Evolutionary conservation across 2,329 filamentous ascomycete genomes (phyloP).

Genomic region (Neocucurbitaria cava): DNA sequence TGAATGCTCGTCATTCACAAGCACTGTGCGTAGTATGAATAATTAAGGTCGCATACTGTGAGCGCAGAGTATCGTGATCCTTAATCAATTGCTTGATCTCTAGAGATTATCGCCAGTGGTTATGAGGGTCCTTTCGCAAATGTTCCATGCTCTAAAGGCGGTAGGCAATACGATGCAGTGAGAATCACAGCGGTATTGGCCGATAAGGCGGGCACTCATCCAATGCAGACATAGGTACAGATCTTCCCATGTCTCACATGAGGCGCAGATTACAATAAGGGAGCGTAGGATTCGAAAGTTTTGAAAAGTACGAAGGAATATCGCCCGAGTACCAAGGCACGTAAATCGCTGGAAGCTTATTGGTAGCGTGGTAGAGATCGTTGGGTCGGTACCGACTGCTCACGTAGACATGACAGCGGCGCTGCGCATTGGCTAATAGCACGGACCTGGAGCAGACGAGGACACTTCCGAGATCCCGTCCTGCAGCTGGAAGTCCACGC

Average conservation of each 20-base stretch:
- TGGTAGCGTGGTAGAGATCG: slow-evolving; percentile 24
- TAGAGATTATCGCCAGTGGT: neutral
- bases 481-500: slow-evolving; percentile 2
- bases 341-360: slow-evolving; percentile 29
- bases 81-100: neutral
- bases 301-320: neutral
- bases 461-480: slow-evolving; percentile 8
- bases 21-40: slow-evolving; percentile 6
- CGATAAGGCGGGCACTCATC: too few relatives aligned
- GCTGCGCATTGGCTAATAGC: slow-evolving; percentile 11
- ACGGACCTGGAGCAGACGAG: slow-evolving; percentile 6
- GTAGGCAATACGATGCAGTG: slow-evolving; percentile 6
- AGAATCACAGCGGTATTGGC: neutral
- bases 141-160: neutral
- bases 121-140: neutral
- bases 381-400: slow-evolving; percentile 20
- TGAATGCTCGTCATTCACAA: slow-evolving; percentile 1
- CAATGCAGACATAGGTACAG: neutral
- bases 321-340: slow-evolving; percentile 7
- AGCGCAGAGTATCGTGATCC: too few relatives aligned
- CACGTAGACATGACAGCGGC: slow-evolving; percentile 27
- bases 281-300: neutral
- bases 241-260: neutral
- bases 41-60: neutral
- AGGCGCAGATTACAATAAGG: neutral